phyloP scores from a whole-genome alignment of 2,329 filamentous ascomycete genomes.

The Orbilia javanica region DNA sequence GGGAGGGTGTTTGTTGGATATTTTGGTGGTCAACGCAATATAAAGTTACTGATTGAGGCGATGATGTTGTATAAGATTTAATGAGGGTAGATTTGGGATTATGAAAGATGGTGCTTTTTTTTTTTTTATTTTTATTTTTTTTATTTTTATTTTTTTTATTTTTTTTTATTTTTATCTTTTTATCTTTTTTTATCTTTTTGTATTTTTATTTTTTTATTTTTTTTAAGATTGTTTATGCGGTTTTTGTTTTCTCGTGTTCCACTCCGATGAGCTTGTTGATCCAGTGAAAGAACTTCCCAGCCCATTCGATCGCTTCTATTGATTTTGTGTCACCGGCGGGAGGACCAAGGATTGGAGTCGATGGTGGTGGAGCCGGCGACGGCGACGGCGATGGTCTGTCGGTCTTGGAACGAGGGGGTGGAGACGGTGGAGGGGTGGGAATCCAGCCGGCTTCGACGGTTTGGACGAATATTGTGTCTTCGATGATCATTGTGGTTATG shows the following conservation, averaged over 20 bases:
- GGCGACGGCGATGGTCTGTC: too few relatives aligned
- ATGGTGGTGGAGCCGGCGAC: background rate
- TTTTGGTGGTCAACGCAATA: conserved; percentile 31
- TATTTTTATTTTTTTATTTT: too few relatives aligned
- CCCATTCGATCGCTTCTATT: conserved; percentile 11
- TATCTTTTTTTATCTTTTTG: too few relatives aligned
- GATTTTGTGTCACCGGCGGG: too few relatives aligned
- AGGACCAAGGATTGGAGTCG: too few relatives aligned
- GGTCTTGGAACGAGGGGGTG: too few relatives aligned
- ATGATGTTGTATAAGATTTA: background rate
- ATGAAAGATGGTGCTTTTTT: too few relatives aligned
- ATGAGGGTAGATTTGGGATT: background rate
- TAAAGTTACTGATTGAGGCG: background rate
- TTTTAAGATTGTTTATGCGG: background rate
- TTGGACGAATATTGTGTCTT: conserved; percentile 6
- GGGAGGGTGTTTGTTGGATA: conserved; percentile 39
- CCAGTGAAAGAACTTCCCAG: conserved; percentile 14
- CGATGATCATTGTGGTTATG: background rate
- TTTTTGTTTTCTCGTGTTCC: conserved; percentile 12
- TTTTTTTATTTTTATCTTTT: too few relatives aligned
- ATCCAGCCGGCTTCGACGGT: background rate
- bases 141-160: too few relatives aligned
- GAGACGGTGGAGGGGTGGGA: background rate
- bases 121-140: too few relatives aligned
- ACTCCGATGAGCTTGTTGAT: conserved; percentile 20